Conservation (phyloP, 768 basidiomycete genomes). For the Nidula microcarpa region DNA sequence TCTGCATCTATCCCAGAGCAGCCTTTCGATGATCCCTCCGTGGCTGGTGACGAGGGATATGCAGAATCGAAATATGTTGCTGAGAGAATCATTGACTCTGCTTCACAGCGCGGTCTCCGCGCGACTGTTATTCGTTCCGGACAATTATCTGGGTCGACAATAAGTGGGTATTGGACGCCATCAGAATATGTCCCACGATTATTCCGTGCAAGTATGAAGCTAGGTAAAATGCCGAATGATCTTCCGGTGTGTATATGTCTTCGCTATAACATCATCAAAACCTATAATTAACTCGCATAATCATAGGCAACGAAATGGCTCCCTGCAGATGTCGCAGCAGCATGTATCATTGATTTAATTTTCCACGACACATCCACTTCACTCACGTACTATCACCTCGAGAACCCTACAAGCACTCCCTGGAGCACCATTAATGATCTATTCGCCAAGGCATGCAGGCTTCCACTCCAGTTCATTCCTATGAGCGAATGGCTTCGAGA, state of each 20-base stretch:
- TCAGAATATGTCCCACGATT: slow-evolving; percentile 8
- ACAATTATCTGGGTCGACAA: slow-evolving; percentile 5
- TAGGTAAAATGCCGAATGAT: slow-evolving; percentile 5
- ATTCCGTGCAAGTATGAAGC: slow-evolving; percentile 4
- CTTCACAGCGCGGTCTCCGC: neutral
- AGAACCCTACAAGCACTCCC: slow-evolving; percentile 5
- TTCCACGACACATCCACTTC: slow-evolving; percentile 2
- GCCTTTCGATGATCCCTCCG: slow-evolving; percentile 4
- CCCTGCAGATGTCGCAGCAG: slow-evolving; percentile 5
- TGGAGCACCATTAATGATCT: slow-evolving; percentile 3
- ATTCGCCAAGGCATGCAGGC: neutral
- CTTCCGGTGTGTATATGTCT: slow-evolving; percentile 1
- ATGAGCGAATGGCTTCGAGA: slow-evolving; percentile 4
- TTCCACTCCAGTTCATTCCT: slow-evolving; percentile 1
- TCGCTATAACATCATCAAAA: neutral
- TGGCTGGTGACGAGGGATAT: slow-evolving; percentile 3
- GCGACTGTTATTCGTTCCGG: slow-evolving; percentile 7
- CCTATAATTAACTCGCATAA: neutral
- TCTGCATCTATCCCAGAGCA: slow-evolving; percentile 2
- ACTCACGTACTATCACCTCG: slow-evolving; percentile 6
- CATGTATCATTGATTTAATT: slow-evolving; percentile 3
- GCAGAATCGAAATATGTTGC: slow-evolving; percentile 5
- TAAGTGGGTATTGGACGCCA: slow-evolving; percentile 7
- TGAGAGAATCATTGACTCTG: slow-evolving; percentile 4
- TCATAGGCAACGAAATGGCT: slow-evolving; percentile 3